Evolutionary conservation across 805 yeast species (phyloP), one percentile per base, ranked within the genome.

Genomic region (Saccharomycopsis vini): DNA sequence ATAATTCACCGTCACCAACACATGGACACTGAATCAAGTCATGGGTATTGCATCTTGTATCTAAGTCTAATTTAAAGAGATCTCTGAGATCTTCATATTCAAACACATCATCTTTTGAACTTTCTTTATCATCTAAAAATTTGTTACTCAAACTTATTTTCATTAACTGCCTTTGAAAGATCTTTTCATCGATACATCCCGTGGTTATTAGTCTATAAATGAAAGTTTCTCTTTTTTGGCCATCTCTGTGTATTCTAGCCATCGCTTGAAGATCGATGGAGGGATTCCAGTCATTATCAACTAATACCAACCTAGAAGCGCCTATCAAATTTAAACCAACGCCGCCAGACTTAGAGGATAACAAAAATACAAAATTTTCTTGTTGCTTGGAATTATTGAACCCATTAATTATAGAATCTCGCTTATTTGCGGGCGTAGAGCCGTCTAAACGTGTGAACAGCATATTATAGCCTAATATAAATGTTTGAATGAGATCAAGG

Each of bases 191-290:
- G 29, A 88, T 82, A 44, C 89, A 78, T 0, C 97, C 98, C 0
- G 94, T 78, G 0, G 95, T 82, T 35, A 92, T 62, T 16, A 92
- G 61, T 52, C 98, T 69, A 57, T 92, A 92, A 24, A 90, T 79
- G 56, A 66, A 81, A 9, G 88, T 92, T 0, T 86, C 86, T 38
- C 63, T 72, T 39, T 62, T 73, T 58, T 92, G 98, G 0, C 98
- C 98, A 59, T 90, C 97, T 70, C 98, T 79, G 97, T 97, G 92
- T 4, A 92, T 95, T 61, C 98, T 75, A 0, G 97, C 97, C 50
- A 92, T 68, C 0, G 97, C 97, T 63, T 90, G 98, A 60, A 92
- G 97, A 58, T 90, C 98, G 1, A 95, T 81, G 0, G 98, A 97
- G 0, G 98, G 98, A 56, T 90, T 90, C 98, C 98, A 92, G 60